Evolutionary conservation across 345 rosid species (phyloP).

Genomic region (Melaleuca alternifolia): DNA sequence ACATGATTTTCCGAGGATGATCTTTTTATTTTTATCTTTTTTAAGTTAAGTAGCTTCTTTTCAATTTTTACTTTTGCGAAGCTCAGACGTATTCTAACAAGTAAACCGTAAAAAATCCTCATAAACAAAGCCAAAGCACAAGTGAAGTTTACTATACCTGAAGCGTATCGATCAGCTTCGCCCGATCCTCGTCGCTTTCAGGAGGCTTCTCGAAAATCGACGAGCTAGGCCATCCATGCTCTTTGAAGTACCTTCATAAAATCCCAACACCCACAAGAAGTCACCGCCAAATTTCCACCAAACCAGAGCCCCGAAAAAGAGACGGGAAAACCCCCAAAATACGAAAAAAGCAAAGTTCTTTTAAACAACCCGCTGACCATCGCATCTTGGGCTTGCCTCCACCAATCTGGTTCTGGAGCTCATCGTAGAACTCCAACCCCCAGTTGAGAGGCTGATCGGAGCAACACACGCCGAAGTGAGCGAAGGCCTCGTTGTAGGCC

Average conservation of each 20-base stretch:
- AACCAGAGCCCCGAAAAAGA: not conserved
- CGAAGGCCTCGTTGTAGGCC: constrained; percentile 91
- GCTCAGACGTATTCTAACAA: not conserved
- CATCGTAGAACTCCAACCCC: constrained; percentile 69
- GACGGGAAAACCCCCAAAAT: not conserved
- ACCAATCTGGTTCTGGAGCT: constrained; percentile 73
- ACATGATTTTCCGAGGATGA: not conserved
- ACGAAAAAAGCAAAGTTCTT: not conserved
- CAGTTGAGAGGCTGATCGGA: constrained; percentile 50
- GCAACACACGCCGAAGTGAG: constrained; percentile 69
- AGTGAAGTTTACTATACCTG: constrained; percentile 32
- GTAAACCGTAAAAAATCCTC: not conserved
- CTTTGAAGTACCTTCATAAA: constrained; percentile 63
- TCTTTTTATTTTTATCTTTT: not conserved
- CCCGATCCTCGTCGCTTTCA: constrained; percentile 52
- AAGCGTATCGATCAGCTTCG: constrained; percentile 64
- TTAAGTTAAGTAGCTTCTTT: not conserved
- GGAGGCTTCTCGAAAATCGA: constrained; percentile 47
- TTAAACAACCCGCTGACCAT: constrained; percentile 19
- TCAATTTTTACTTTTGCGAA: not conserved
- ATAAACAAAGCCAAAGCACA: not conserved
- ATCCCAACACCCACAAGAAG: not conserved
- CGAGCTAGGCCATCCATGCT: constrained; percentile 91
- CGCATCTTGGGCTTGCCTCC: constrained; percentile 99
- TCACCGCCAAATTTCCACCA: not conserved